Base-by-base conservation (phyloP, 2,329 filamentous ascomycete species). In the Phialophora tarda region DNA sequence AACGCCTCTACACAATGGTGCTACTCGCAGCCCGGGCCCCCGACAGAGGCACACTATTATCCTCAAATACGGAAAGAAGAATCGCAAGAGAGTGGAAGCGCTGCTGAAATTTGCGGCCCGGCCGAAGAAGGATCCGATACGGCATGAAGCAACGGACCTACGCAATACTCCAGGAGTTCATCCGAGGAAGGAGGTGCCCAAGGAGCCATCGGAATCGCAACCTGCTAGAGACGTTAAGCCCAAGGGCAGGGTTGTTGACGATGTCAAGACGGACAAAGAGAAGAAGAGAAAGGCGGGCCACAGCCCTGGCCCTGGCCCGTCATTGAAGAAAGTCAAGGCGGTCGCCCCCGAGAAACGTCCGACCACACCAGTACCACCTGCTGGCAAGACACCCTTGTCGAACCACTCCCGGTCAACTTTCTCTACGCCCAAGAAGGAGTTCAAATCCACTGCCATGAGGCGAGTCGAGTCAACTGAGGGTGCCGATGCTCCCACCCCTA, bases 11-110 rank as follows among this genome's bases (percentile, higher is more conserved):
- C 60, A 65, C 11, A 66, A 69, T 57, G 68, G 66, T 14, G 44
- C 57, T 23, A 67, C 65, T 41, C 62, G 65, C 38, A 73, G 71
- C 57, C 71, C 71, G 17, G 69, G 69, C 12, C 72, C 72, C 3
- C 58, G 70, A 59, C 71, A 72, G 44, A 76, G 73, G 62, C 76
- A 83, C 41, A 75, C 85, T 53, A 80, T 85, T 28, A 83, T 78
- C 68, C 73, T 86, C 48, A 84, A 80, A 66, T 86, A 85, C 71
- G 82, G 82, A 17, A 84, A 81, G 71, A 74, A 79, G 48, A 82
- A 83, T 71, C 76, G 77, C 50, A 80, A 80, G 62, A 79, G 80
- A n/a, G 78, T 86, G 34, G 79, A 82, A 65, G 78, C 74, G 34
- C 74, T 82, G 21, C 75, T 82, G 23, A 81, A 79, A 70, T 79